Evolutionary conservation across 345 rosid genomes (phyloP), one percentile per base, ranked within the genome.

Genomic region (Cardamine chenopodiifolia): DNA sequence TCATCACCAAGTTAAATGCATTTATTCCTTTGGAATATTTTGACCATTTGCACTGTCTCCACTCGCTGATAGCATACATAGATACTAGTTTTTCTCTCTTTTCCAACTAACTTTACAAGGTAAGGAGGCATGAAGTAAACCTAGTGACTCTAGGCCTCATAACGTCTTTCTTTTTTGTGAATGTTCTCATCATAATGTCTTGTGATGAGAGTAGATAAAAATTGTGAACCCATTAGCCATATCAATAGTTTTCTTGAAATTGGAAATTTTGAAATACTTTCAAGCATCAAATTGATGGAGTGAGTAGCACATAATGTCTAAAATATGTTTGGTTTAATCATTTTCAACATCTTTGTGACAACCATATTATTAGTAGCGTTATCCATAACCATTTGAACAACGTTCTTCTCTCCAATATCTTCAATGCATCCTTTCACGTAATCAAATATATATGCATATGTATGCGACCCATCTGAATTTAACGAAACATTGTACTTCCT

Each of bases 231-330:
- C 8, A 0, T 29, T 29, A 29, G 32, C 32, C 32, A 29, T 29
- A 5, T 32, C 35, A 32, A 32, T 32, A 32, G 35, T 32, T 32
- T 32, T 10, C 35, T 32, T 32, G 28, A 61, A 61, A 7, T 7
- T 37, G 0, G 66, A 2, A 61, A 49, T 3, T 37, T 61, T 13
- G 49, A 20, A 37, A 61, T 35, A 26, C 49, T 20, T 22, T 39
- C 32, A 12, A 61, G 11, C 49, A 61, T 61, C 32, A 60, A 7
- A 40, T 61, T 63, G 14, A 63, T n/a, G 2, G 53, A 23, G 3
- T 44, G 67, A 62, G 32, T 25, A 13, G 3, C 67, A 62, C 67
- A 62, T 3, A 54, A 44, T 44, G 39, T 63, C 68, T 54, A 63
- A 44, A 63, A 63, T 1, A 26, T 42, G 2, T 15, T 26, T 23